A percentile compares a stretch with the other conserved stretches of the same genome.
phyloP scores from a whole-genome alignment of 148 eudicot genomes.

The Silene conica region DNA sequence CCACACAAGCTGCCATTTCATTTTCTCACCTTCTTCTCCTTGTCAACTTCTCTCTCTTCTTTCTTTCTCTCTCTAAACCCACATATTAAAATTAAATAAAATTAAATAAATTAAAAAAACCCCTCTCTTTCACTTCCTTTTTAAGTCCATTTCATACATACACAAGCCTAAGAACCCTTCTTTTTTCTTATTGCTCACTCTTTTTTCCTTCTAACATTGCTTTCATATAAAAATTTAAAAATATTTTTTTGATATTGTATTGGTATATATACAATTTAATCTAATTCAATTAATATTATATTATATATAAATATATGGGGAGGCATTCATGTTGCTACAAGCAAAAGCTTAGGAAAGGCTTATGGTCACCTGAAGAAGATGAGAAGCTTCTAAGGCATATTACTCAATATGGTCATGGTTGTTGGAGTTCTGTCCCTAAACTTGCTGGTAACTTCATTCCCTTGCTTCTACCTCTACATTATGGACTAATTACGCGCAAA shows the following conservation, averaged over 20 bases:
- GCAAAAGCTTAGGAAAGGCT: conserved; percentile 92
- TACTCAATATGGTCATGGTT: conserved; percentile 81
- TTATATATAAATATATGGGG: conserved; percentile 40
- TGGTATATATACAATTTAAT: too few species aligned
- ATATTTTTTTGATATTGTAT: too few species aligned
- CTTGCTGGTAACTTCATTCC: conserved; percentile 55
- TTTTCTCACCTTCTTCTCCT: conserved; percentile 45
- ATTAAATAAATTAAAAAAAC: neutral
- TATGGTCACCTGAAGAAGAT: conserved; percentile 99
- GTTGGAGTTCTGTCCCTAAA: conserved; percentile 98
- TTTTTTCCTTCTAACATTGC: too few species aligned
- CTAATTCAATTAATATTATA: neutral
- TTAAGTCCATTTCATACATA: conserved; percentile 25
- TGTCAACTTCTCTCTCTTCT: conserved; percentile 25
- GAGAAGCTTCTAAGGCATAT: conserved; percentile 85
- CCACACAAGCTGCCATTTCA: conserved; percentile 65
- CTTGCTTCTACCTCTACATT: neutral
- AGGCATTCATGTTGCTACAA: conserved; percentile 93
- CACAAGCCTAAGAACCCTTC: too few species aligned
- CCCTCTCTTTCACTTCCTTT: conserved; percentile 7
- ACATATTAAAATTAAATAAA: neutral
- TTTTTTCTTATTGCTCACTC: too few species aligned
- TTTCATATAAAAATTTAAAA: too few species aligned
- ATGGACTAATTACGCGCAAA: neutral
- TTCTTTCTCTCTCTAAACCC: conserved; percentile 27